Evolutionary conservation across 225 moss, liverwort and hornwort genomes (phyloP).

Genomic region (Polytrichum formosum): DNA sequence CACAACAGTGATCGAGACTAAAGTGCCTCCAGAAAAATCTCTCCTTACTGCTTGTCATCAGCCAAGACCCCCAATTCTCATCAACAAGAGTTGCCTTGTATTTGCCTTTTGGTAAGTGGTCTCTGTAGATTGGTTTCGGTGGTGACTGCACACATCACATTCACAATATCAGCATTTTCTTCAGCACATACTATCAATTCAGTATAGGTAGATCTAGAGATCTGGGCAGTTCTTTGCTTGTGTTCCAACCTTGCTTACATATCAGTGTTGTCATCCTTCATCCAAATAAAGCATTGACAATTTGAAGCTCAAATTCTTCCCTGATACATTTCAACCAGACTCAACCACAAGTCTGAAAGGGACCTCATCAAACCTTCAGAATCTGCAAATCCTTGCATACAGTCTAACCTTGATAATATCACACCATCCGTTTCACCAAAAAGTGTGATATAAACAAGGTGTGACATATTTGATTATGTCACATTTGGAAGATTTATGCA

Average conservation of each 20-base stretch:
- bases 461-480: no score
- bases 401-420: no score
- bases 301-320: background rate
- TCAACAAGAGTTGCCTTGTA: conserved; percentile 19
- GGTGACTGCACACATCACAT: conserved; percentile 17
- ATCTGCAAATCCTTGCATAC: no score
- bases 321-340: background rate
- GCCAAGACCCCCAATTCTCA: conserved; percentile 25
- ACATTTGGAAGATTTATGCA: no score
- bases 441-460: no score
- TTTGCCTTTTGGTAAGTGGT: conserved; percentile 5
- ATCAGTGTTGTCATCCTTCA: no score
- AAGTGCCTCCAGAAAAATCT: conserved; percentile 32
- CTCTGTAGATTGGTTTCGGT: conserved; percentile 15
- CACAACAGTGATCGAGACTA: conserved; percentile 36
- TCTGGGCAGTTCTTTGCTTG: no score
- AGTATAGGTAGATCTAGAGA: background rate
- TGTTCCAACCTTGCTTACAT: no score
- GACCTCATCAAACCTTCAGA: no score
- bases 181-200: background rate
- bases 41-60: conserved; percentile 14
- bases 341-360: background rate
- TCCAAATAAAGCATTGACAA: background rate
- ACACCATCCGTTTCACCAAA: no score
- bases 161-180: background rate